Evolutionary conservation across 306 rosid genomes (phyloP).

Genomic region (Prunus salicina): DNA sequence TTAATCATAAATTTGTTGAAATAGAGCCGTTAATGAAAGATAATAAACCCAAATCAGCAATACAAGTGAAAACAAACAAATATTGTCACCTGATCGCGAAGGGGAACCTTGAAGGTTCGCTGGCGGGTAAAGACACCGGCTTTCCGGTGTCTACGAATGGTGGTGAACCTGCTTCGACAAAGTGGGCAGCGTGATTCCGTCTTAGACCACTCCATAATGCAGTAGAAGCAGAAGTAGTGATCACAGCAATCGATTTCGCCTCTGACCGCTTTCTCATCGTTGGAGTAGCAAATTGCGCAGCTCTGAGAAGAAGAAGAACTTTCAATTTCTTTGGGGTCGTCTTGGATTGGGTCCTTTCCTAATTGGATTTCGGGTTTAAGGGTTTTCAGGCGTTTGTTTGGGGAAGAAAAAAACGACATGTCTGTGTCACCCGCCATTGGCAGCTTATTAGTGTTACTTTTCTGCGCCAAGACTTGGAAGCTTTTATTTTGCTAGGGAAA

Average conservation of each 20-base stretch:
- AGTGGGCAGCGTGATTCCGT: slow-evolving; percentile 80
- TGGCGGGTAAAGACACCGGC: slow-evolving; percentile 30
- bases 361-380: slow-evolving; percentile 4
- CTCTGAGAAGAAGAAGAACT: slow-evolving; percentile 17
- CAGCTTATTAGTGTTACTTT: neutral
- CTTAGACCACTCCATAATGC: slow-evolving; percentile 84
- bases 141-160: slow-evolving; percentile 49
- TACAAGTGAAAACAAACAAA: no score
- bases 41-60: neutral
- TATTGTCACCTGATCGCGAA: slow-evolving; percentile 59
- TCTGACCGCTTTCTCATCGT: slow-evolving; percentile 39
- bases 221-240: slow-evolving; percentile 72
- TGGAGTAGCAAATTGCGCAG: slow-evolving; percentile 66
- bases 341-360: neutral
- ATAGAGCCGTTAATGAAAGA: neutral
- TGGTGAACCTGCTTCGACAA: slow-evolving; percentile 67
- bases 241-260: slow-evolving; percentile 76
- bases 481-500: no score
- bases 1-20: neutral
- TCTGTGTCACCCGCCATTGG: slow-evolving; percentile 37
- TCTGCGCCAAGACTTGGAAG: neutral
- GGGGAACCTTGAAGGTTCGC: slow-evolving; percentile 52
- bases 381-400: slow-evolving; percentile 46
- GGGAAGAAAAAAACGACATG: slow-evolving; percentile 4
- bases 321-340: neutral